Evolutionary conservation across 2,329 filamentous ascomycete genomes (phyloP).

Genomic region (Pseudogymnoascus sp.): DNA sequence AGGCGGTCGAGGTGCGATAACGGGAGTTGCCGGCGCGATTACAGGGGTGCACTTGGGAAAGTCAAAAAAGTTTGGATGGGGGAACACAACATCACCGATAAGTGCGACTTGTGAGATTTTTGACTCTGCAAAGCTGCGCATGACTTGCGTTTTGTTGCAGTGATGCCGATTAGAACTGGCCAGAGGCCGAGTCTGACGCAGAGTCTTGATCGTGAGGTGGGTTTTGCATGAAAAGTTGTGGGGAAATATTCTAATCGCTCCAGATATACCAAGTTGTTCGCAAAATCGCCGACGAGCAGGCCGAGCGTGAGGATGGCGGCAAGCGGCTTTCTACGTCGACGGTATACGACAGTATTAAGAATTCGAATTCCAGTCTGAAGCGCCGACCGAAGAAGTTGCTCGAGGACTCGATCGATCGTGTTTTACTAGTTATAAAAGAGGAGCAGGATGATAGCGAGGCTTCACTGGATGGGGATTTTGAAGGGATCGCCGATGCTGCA

Average conservation of each 20-base stretch:
- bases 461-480: constrained; percentile 41
- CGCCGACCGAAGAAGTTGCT: constrained; percentile 72
- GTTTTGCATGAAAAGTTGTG: constrained; percentile 9
- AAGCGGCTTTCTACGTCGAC: constrained; percentile 47
- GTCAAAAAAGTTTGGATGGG: constrained; percentile 1
- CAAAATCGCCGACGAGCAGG: constrained; percentile 63
- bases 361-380: constrained; percentile 79
- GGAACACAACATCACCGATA: neutral
- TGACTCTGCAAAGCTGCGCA: neutral
- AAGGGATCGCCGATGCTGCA: constrained; percentile 33
- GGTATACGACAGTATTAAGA: constrained; percentile 73
- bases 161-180: constrained; percentile 12
- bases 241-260: constrained; percentile 13
- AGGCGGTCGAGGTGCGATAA: constrained; percentile 11
- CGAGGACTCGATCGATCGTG: constrained; percentile 78
- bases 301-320: constrained; percentile 37
- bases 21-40: constrained; percentile 2
- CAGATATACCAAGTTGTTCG: constrained; percentile 69
- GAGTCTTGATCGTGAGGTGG: constrained; percentile 55
- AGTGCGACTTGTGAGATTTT: neutral
- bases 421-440: constrained; percentile 61
- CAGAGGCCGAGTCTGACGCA: constrained; percentile 41
- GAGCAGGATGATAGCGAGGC: constrained; percentile 42
- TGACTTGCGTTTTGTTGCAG: neutral
- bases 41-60: neutral